Percentiles rank a stretch among this genome's conserved stretches.
phyloP scores from a whole-genome alignment of 306 rosid genomes.

The Citrullus colocynthis region DNA sequence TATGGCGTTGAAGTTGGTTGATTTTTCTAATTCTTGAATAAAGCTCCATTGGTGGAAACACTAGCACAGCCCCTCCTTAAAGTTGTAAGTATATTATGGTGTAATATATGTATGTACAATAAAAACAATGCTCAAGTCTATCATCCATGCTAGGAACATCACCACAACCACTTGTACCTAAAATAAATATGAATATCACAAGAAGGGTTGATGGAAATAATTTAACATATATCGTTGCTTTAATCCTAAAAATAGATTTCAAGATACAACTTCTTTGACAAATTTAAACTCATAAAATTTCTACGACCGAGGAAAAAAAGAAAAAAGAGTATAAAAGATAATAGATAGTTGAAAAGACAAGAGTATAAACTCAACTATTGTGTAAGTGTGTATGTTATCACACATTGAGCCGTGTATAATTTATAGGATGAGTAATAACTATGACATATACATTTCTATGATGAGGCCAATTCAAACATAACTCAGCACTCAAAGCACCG shows the following conservation, averaged over 20 bases:
- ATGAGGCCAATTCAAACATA: background rate
- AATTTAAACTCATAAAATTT: too few relatives aligned
- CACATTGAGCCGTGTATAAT: too few relatives aligned
- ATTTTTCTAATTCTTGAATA: background rate
- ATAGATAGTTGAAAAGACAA: too few relatives aligned
- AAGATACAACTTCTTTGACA: too few relatives aligned
- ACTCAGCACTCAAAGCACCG: too few relatives aligned
- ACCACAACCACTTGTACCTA: too few relatives aligned
- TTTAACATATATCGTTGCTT: background rate
- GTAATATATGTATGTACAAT: too few relatives aligned
- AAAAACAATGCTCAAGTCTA: too few relatives aligned
- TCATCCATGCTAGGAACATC: too few relatives aligned
- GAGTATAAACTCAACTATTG: background rate
- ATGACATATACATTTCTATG: background rate
- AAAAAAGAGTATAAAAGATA: background rate
- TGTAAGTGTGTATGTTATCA: background rate
- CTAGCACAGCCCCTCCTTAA: background rate
- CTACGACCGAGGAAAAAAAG: too few relatives aligned
- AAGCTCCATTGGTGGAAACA: background rate
- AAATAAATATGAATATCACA: too few relatives aligned
- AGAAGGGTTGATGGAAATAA: background rate
- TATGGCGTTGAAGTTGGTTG: background rate
- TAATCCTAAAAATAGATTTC: background rate
- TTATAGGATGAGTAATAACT: background rate
- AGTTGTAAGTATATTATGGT: too few relatives aligned